phyloP scores from a whole-genome alignment of 345 rosid species.

The Citrus hindsii region DNA sequence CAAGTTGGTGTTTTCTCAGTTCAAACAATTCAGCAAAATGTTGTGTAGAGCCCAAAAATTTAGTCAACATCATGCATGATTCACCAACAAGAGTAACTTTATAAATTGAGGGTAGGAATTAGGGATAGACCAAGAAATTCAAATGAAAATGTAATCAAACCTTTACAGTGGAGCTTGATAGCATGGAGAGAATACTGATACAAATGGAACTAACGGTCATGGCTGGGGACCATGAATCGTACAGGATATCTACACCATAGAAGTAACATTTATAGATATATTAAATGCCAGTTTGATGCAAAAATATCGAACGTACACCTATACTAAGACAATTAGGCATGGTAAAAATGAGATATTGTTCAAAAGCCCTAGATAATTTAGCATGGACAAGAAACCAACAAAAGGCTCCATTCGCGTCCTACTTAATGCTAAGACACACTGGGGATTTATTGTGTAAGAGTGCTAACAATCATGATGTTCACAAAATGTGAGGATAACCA shows the following conservation, averaged over 20 bases:
- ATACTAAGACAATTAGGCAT: background rate
- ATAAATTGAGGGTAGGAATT: background rate
- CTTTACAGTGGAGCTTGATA: slow-evolving; percentile 94
- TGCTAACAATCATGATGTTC: background rate
- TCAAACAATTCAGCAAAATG: background rate
- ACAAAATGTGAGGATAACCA: background rate
- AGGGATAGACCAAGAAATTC: background rate
- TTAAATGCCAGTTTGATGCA: slow-evolving; percentile 7
- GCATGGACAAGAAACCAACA: background rate
- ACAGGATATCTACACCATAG: slow-evolving; percentile 71
- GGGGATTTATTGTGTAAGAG: background rate
- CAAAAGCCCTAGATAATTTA: background rate
- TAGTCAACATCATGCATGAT: background rate
- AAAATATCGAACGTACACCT: slow-evolving; percentile 6
- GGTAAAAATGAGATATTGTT: background rate
- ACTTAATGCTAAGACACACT: too few species aligned
- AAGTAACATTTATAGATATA: background rate
- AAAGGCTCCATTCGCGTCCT: background rate
- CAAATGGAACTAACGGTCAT: slow-evolving; percentile 97
- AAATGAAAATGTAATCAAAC: slow-evolving; percentile 27
- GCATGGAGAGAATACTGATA: slow-evolving; percentile 98
- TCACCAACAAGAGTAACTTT: background rate
- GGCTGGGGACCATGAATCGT: slow-evolving; percentile 99
- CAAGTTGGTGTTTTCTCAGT: background rate
- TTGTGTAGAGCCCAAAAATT: background rate